Evolutionary conservation across 495 filamentous ascomycete genomes (phyloP), one percentile per base, ranked within the genome.

Genomic region (Tirmania nivea): DNA sequence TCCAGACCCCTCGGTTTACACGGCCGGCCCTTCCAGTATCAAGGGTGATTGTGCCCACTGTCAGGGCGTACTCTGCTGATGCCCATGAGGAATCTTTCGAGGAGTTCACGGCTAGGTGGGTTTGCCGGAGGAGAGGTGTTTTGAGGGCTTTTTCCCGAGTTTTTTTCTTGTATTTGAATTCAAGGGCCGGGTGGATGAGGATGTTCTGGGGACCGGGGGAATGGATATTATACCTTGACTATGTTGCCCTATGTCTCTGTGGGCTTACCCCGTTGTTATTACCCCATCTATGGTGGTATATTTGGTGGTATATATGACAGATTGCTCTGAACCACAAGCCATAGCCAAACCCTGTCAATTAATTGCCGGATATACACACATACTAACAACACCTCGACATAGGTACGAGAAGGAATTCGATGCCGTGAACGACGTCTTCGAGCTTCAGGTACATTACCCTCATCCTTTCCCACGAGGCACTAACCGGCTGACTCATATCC

Each of bases 331-430:
- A n/a, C n/a, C n/a, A n/a, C n/a, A n/a, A n/a, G n/a, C 2, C 25
- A 31, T 31, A 31, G 25, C 25, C 25, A 31, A 31, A 5, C 25
- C 25, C 25, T 31, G 25, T 31, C 25, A 31, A 7, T 31, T 31
- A 7, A 31, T 31, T 31, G 25, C 7, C 25, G 25, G 25, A 31
- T 31, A 31, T 31, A 31, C 2, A 31, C 25, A 31, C 7, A 31
- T 31, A 31, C 25, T 31, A 31, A 45, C 39, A 14, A 19, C 9
- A 45, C 1, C 4, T 14, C 39, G 3, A 50, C 21, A 19, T 64
- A 99, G 90, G 71, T 99, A 93, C 67, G 90, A 96, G 78, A 94
- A 94, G 76, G 90, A 99, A 72, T 99, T 99, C 69, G 88, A 99
- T 47, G 69, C 70, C 66, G 90, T 99, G 52, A 84, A 96, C 71